Base-by-base conservation (phyloP, 441 rosid genomes). In the Erodium moschatum region DNA sequence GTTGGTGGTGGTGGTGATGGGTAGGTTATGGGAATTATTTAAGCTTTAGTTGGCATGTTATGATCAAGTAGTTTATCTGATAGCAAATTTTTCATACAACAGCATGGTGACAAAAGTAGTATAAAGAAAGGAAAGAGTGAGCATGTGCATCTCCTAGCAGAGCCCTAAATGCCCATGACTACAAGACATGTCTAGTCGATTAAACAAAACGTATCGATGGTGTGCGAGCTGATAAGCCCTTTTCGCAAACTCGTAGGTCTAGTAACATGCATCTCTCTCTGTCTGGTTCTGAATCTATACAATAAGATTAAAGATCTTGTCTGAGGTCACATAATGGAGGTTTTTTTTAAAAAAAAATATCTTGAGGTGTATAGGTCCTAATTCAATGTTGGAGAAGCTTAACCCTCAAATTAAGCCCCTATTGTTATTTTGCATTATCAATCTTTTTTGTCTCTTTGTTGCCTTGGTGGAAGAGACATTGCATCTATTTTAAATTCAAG, bases 111-210 rank as follows among this genome's bases (percentile, higher is more conserved):
- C 33, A 4, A 8, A n/a, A 11, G 12, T 54, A 60, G 2, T 16
- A 21, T 0, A 19, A 10, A 15, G 20, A 9, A 63, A 63, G 13
- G 12, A 4, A 46, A 15, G 27, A 63, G 9, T 20, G 29, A 69
- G 38, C 80, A 77, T 76, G 83, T 71, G 78, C 65, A 63, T 77
- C 76, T 75, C 74, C 64, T 69, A 42, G 69, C 16, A 38, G 42
- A 56, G 27, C 63, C 10, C 38, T 69, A 60, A 21, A 67, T 67
- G 67, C 58, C 75, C 69, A 71, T 79, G 6, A 70, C 70, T 70
- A 63, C 8, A 75, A 3, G 67, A 74, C 83, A 72, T 62, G 21
- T 18, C 46, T 21, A 48, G 33, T 58, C 68, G 73, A 5, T 16
- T 31, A 61, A 31, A 72, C 11, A 19, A 68, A 10, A 46, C 29